Conservation (phyloP, 495 filamentous ascomycete genomes). For the Penicillium lagena region DNA sequence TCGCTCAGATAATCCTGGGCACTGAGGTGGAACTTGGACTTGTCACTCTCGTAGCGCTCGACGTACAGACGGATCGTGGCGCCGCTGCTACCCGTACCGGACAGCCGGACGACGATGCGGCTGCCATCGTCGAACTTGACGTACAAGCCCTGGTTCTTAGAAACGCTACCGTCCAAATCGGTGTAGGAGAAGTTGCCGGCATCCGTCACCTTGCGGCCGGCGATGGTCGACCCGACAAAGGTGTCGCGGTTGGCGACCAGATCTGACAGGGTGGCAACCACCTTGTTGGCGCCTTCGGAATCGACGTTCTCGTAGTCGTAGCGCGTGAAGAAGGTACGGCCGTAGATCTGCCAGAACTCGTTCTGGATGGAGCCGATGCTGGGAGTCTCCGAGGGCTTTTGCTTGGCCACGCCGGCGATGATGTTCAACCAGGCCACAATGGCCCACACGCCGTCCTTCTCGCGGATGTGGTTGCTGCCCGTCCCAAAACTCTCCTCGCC, state of each 20-base stretch:
- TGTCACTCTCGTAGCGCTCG: constrained; percentile 81
- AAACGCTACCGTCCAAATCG: constrained; percentile 90
- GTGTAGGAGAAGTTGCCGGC: constrained; percentile 97
- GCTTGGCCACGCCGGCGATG: constrained; percentile 86
- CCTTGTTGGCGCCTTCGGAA: constrained; percentile 80
- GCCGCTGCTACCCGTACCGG: constrained; percentile 88
- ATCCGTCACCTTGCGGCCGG: constrained; percentile 75
- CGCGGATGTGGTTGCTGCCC: constrained; percentile 97
- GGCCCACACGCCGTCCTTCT: constrained; percentile 98
- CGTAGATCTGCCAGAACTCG: constrained; percentile 96
- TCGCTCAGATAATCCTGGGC: constrained; percentile 93
- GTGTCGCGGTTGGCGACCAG: constrained; percentile 61
- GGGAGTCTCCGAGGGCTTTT: constrained; percentile 64
- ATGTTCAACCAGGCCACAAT: constrained; percentile 98
- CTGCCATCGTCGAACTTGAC: constrained; percentile 92
- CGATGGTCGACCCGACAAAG: constrained; percentile 77
- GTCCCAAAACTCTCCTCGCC: constrained; percentile 98
- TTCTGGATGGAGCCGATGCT: constrained; percentile 93
- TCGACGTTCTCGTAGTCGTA: constrained; percentile 98
- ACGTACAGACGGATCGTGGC: constrained; percentile 96
- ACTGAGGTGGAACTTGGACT: constrained; percentile 63
- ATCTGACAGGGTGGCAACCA: constrained; percentile 68
- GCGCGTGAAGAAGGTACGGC: constrained; percentile 96
- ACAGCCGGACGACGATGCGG: constrained; percentile 88
- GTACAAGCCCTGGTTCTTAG: constrained; percentile 93